phyloP scores from a whole-genome alignment of 176 grass and related monocot genomes.

The Musa schizocarpa region DNA sequence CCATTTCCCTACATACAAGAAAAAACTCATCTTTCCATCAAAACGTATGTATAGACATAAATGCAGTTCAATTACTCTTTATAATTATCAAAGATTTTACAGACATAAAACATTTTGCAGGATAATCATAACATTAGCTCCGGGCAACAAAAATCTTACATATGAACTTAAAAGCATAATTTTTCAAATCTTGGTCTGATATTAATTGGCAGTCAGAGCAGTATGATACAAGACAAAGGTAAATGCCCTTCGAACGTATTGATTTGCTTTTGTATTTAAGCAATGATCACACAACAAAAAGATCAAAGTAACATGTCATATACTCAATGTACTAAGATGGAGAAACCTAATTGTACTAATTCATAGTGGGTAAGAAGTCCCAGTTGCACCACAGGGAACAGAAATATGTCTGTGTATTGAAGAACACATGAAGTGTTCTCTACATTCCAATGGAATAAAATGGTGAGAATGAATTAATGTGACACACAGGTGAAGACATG shows the following conservation, averaged over 20 bases:
- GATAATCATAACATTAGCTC: neutral
- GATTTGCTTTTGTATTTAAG: no score
- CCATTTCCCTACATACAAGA: slow-evolving; percentile 72
- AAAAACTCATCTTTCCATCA: slow-evolving; percentile 13
- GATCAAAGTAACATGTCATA: neutral
- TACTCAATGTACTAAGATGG: neutral
- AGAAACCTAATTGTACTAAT: neutral
- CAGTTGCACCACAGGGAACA: neutral
- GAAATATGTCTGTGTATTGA: neutral
- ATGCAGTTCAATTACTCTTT: neutral
- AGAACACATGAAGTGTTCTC: neutral
- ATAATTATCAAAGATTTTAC: no score
- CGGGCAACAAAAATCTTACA: neutral
- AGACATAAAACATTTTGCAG: neutral
- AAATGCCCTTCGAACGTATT: no score
- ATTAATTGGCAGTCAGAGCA: no score
- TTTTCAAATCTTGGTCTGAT: no score
- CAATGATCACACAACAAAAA: neutral
- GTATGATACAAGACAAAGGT: no score
- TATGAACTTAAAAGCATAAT: no score
- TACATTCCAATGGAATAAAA: neutral
- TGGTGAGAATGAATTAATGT: neutral
- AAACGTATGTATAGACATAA: neutral
- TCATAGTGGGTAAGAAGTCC: neutral
- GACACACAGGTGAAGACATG: neutral